These are phyloP conservation scores for Paramecium sonneborni DNA, from an alignment of 73 alveolate species.

Conservation along the genomic window DNA sequence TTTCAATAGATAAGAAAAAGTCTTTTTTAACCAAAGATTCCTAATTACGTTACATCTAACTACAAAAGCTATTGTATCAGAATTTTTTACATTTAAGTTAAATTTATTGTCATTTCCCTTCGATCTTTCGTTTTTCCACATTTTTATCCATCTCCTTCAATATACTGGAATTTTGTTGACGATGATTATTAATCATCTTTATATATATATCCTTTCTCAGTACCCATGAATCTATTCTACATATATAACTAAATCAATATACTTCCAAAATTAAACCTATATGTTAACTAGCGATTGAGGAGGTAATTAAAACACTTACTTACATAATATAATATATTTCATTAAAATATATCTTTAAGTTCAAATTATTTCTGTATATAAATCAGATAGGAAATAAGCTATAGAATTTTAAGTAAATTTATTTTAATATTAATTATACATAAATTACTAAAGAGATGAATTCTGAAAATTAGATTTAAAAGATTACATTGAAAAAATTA, in stretches of 20 bases:
- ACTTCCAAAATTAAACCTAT: conserved; percentile 5
- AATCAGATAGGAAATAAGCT: no score
- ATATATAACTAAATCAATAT: not conserved
- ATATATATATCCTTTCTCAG: not conserved
- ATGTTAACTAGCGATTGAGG: not conserved
- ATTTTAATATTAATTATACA: no score
- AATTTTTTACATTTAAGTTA: not conserved
- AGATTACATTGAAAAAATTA: no score
- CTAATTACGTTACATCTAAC: not conserved
- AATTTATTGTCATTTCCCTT: not conserved
- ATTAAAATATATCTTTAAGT: no score
- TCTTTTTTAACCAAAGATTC: conserved; percentile 48
- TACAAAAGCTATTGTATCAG: not conserved
- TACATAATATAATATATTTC: no score
- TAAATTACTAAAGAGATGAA: no score
- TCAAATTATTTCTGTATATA: no score
- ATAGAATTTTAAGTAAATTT: no score
- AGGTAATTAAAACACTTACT: not conserved
- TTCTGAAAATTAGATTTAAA: no score
- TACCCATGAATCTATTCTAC: conserved; percentile 48
- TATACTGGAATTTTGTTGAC: not conserved
- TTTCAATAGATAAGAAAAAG: not conserved
- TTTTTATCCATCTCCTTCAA: not conserved
- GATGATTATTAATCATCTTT: not conserved
- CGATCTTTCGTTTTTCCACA: not conserved